A percentile compares a stretch with the other conserved stretches of the same genome.
Evolutionary conservation across 495 filamentous ascomycete genomes (phyloP).

Genomic region (Aspergillus ostianus): DNA sequence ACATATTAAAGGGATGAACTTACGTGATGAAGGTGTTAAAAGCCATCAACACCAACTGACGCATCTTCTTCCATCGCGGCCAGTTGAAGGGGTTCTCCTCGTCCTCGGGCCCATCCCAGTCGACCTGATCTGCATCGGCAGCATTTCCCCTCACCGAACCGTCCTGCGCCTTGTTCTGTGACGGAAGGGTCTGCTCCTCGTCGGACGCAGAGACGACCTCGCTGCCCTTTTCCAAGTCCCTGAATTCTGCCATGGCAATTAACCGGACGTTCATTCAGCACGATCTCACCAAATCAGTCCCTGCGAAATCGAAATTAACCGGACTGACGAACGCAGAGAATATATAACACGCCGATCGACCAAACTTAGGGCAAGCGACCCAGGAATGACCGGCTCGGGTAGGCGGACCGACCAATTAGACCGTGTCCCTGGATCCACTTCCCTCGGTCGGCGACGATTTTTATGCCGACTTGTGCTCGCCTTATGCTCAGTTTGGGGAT

Average conservation of each 20-base stretch:
- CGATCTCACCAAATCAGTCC: not conserved
- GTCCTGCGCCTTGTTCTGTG: not conserved
- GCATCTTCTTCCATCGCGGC: conserved; percentile 47
- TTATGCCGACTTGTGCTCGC: not conserved
- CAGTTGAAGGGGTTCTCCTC: conserved; percentile 62
- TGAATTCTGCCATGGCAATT: not conserved
- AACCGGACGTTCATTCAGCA: not conserved
- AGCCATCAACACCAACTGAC: conserved; percentile 45
- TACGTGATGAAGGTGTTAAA: conserved; percentile 58
- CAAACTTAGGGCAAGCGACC: no score
- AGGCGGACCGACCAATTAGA: not conserved
- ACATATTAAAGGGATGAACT: conserved; percentile 2
- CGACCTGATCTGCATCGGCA: conserved; percentile 27
- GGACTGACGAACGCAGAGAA: not conserved
- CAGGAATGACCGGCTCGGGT: not conserved
- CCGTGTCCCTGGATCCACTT: not conserved
- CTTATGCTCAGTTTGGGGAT: not conserved
- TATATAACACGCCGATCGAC: not conserved
- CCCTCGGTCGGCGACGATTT: not conserved
- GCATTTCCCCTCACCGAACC: not conserved
- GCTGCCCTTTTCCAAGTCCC: not conserved
- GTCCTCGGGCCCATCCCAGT: conserved; percentile 57
- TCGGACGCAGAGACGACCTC: not conserved
- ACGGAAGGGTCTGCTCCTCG: not conserved
- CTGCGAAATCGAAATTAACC: no score